Percentiles rank a stretch among this genome's conserved stretches.
phyloP scores from a whole-genome alignment of 2,329 filamentous ascomycete species.

The Aquanectria penicillioides region DNA sequence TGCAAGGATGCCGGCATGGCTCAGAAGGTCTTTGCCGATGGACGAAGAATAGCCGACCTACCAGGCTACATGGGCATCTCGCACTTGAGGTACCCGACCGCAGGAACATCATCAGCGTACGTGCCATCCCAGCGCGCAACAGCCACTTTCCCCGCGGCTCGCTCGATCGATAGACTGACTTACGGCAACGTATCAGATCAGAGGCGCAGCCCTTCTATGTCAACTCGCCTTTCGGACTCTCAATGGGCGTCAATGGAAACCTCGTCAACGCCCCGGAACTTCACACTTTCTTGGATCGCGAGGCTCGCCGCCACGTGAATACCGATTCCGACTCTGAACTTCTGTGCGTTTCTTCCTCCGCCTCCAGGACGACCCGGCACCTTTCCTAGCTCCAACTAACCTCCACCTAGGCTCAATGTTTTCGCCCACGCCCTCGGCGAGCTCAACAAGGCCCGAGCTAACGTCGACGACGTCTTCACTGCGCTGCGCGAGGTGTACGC shows the following conservation, averaged over 20 bases:
- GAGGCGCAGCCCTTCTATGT: constrained; percentile 95
- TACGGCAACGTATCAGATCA: constrained; percentile 65
- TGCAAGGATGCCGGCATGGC: constrained; percentile 91
- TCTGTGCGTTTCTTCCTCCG: constrained; percentile 20
- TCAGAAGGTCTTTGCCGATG: constrained; percentile 78
- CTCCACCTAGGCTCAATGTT: constrained; percentile 71
- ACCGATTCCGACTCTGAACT: constrained; percentile 85
- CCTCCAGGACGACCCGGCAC: too few relatives aligned
- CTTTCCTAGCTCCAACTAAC: constrained; percentile 10
- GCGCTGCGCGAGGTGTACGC: constrained; percentile 78
- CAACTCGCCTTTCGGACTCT: constrained; percentile 85
- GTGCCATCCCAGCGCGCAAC: constrained; percentile 12
- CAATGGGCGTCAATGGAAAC: constrained; percentile 86
- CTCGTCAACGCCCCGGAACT: constrained; percentile 80
- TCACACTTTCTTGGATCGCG: constrained; percentile 75
- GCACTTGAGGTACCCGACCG: constrained; percentile 90
- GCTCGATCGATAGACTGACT: constrained; percentile 1
- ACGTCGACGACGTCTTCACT: constrained; percentile 79
- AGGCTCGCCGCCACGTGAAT: constrained; percentile 87
- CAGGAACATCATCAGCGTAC: constrained; percentile 73
- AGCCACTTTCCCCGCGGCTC: too few relatives aligned
- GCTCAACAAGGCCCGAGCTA: constrained; percentile 83
- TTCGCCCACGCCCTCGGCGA: constrained; percentile 85
- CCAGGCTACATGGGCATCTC: constrained; percentile 84
- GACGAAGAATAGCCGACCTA: constrained; percentile 67